These are phyloP conservation scores for Heritiera fomes DNA, from an alignment of 345 rosid genomes.

Conservation along the genomic window DNA sequence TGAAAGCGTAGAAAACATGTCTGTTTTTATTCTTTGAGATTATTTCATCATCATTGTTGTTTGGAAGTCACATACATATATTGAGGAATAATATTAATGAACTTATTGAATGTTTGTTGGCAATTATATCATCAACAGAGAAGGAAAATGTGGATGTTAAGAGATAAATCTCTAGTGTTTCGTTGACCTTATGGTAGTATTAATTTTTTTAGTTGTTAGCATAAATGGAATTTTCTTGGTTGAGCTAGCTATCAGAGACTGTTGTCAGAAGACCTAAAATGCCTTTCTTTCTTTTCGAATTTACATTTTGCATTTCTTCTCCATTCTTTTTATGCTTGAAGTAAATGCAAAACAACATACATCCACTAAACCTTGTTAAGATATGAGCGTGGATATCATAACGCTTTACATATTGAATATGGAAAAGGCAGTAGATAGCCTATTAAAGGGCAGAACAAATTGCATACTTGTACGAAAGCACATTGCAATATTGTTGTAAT, in stretches of 20 bases:
- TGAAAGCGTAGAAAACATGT: background rate
- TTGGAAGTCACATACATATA: background rate
- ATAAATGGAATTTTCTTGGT: background rate
- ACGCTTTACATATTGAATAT: background rate
- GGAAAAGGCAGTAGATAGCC: background rate
- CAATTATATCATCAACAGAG: background rate
- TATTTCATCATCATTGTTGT: background rate
- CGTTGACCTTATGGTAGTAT: background rate
- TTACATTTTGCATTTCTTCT: background rate
- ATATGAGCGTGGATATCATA: background rate
- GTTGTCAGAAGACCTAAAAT: background rate
- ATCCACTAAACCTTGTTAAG: background rate
- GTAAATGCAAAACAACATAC: background rate
- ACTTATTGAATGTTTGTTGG: background rate
- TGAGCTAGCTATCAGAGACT: background rate
- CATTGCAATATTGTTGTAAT: background rate
- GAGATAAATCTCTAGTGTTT: background rate
- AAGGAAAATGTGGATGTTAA: background rate
- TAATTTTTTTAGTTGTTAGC: background rate
- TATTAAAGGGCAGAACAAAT: background rate
- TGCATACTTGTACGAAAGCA: background rate
- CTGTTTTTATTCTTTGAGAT: background rate
- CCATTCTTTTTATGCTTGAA: background rate
- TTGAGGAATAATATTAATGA: background rate
- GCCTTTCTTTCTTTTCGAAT: background rate